These are phyloP conservation scores for Rickenella mellea DNA, from an alignment of 768 basidiomycete species.

Conservation along the genomic window DNA sequence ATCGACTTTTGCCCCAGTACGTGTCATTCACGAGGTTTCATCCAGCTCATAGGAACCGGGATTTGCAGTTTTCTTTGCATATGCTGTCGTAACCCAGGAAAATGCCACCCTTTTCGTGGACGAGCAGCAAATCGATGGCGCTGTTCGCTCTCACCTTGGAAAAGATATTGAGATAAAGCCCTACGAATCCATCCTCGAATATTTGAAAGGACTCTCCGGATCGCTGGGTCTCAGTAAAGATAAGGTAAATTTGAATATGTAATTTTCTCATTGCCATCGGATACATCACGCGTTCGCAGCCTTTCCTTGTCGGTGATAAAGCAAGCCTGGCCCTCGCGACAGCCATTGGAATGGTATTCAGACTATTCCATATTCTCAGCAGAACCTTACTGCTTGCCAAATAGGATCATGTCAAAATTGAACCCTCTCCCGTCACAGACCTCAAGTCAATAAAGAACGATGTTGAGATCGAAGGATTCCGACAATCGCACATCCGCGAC, in stretches of 20 bases:
- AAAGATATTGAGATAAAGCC: constrained; percentile 53
- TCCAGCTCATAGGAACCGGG: not conserved
- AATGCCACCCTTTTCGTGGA: constrained; percentile 63
- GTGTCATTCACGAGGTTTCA: not conserved
- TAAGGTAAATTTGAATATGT: constrained; percentile 4
- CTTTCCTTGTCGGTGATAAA: constrained; percentile 68
- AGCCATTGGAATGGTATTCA: constrained; percentile 58
- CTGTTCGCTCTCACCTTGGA: constrained; percentile 45
- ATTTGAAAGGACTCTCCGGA: constrained; percentile 42
- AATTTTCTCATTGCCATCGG: not conserved
- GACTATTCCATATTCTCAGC: constrained; percentile 1
- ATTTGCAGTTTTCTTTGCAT: constrained; percentile 77
- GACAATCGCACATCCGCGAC: constrained; percentile 81
- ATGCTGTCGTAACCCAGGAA: constrained; percentile 62
- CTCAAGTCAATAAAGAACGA: constrained; percentile 75
- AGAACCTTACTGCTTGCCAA: constrained; percentile 1
- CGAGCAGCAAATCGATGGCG: constrained; percentile 32
- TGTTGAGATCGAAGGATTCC: constrained; percentile 83
- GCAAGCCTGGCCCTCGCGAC: constrained; percentile 76
- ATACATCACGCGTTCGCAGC: constrained; percentile 28
- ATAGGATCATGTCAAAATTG: constrained; percentile 49
- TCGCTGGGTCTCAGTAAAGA: constrained; percentile 24
- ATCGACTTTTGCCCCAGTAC: constrained; percentile 79
- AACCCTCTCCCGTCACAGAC: constrained; percentile 67
- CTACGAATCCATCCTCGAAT: constrained; percentile 59